Percentiles rank a stretch among this genome's conserved stretches.
phyloP scores from a whole-genome alignment of 2,329 filamentous ascomycete species.

The Hypoxylon sp. region DNA sequence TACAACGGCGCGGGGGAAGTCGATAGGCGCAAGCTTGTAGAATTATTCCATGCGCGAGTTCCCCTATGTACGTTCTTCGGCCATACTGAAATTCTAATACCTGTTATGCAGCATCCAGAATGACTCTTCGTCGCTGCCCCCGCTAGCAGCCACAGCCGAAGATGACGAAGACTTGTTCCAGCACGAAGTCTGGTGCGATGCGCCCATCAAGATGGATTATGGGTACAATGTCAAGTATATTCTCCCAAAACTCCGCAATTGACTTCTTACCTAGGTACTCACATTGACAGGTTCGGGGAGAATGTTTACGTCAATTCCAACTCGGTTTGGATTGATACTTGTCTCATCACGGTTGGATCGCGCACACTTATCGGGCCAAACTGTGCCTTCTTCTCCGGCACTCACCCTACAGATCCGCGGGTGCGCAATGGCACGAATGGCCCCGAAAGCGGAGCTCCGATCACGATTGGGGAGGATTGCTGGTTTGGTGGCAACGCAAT shows the following conservation, averaged over 20 bases:
- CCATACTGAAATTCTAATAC: background rate
- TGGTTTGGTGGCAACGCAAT: conserved; percentile 82
- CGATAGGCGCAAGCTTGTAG: conserved; percentile 72
- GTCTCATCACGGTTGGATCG: conserved; percentile 79
- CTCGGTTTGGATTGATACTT: conserved; percentile 83
- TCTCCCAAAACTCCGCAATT: background rate
- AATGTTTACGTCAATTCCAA: conserved; percentile 83
- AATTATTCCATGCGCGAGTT: conserved; percentile 64
- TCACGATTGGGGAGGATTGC: conserved; percentile 84
- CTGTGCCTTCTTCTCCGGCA: conserved; percentile 80
- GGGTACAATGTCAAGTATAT: conserved; percentile 75
- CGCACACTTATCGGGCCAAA: conserved; percentile 85
- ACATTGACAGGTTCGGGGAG: conserved; percentile 66
- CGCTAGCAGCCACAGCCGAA: conserved; percentile 67
- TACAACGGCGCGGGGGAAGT: conserved; percentile 76
- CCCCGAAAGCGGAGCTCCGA: conserved; percentile 80
- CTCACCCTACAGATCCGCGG: conserved; percentile 82
- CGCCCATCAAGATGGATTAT: conserved; percentile 81
- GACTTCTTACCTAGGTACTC: background rate
- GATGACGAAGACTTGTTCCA: conserved; percentile 76
- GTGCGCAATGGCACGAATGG: conserved; percentile 81
- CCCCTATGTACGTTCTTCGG: background rate
- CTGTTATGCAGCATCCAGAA: background rate
- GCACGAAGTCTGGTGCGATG: conserved; percentile 77
- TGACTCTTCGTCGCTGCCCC: conserved; percentile 65